Conservation (phyloP, 768 basidiomycete species). For the Hygrophorus pudorinus region DNA sequence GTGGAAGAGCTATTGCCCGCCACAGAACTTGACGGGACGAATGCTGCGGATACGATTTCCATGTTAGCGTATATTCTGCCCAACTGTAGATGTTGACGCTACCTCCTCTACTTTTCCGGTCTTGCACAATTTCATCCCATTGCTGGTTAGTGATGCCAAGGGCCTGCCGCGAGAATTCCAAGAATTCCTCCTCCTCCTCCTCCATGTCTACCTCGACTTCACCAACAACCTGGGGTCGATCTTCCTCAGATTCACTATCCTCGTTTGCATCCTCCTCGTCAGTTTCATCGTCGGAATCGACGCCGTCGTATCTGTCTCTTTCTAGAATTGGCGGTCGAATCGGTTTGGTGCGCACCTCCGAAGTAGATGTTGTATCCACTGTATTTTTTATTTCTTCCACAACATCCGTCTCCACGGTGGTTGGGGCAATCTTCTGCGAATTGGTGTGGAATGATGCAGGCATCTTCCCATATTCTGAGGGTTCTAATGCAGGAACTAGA, state of each 20-base stretch:
- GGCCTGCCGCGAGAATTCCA: conserved; percentile 89
- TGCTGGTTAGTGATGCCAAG: conserved; percentile 84
- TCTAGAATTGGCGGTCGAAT: conserved; percentile 73
- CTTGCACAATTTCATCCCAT: conserved; percentile 79
- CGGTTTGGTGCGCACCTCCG: conserved; percentile 22
- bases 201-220: conserved; percentile 87
- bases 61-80: not conserved
- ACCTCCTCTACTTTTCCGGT: conserved; percentile 79
- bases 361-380: conserved; percentile 6
- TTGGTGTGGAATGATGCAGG: conserved; percentile 56
- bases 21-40: conserved; percentile 36
- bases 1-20: not conserved
- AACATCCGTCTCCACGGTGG: conserved; percentile 33
- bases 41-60: conserved; percentile 44
- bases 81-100: conserved; percentile 14
- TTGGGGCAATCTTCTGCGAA: conserved; percentile 55
- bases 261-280: conserved; percentile 51
- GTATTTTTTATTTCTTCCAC: conserved; percentile 17
- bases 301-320: conserved; percentile 84
- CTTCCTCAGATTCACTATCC: conserved; percentile 61
- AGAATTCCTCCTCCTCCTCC: conserved; percentile 88
- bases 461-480: conserved; percentile 87
- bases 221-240: conserved; percentile 73
- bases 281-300: conserved; percentile 84
- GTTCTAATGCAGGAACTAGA: conserved; percentile 71